Percentiles rank a stretch among this genome's conserved stretches.
Conservation (phyloP, 2,329 filamentous ascomycete genomes). For the Ceratocystis lukuohia region DNA sequence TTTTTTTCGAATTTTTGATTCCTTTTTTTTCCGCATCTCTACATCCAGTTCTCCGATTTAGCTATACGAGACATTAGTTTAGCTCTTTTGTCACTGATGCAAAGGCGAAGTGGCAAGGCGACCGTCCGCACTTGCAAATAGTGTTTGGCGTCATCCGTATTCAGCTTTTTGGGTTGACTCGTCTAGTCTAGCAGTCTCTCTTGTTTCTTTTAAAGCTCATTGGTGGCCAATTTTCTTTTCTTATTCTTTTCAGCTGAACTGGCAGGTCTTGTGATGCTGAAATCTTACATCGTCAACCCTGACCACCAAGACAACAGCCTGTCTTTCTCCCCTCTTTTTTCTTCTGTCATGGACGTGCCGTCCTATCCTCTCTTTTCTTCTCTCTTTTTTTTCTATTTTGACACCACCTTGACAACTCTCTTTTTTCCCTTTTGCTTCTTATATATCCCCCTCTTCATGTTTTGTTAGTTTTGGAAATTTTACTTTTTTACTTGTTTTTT, state of each 20-base stretch:
- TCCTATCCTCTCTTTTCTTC: background rate
- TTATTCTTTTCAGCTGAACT: background rate
- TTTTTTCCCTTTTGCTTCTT: constrained; percentile 5
- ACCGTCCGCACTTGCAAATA: background rate
- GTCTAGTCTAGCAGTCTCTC: background rate
- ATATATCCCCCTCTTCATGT: constrained; percentile 12
- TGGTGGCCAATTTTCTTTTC: background rate
- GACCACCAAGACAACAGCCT: background rate
- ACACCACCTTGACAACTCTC: background rate
- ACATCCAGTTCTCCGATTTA: background rate
- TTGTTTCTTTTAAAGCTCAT: background rate
- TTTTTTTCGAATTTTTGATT: background rate
- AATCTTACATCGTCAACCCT: background rate
- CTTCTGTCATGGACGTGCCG: background rate
- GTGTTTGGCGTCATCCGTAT: background rate
- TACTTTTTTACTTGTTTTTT: background rate
- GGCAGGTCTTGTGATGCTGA: background rate
- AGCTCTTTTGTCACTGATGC: background rate
- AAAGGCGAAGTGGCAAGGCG: background rate
- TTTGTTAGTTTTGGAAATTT: background rate
- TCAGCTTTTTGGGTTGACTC: background rate
- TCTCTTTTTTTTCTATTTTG: constrained; percentile 11
- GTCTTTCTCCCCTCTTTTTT: background rate
- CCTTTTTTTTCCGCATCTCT: background rate
- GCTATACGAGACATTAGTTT: background rate